Evolutionary conservation across 2,329 filamentous ascomycete species (phyloP), one percentile per base, ranked within the genome.

Genomic region (Colletotrichum viniferum): DNA sequence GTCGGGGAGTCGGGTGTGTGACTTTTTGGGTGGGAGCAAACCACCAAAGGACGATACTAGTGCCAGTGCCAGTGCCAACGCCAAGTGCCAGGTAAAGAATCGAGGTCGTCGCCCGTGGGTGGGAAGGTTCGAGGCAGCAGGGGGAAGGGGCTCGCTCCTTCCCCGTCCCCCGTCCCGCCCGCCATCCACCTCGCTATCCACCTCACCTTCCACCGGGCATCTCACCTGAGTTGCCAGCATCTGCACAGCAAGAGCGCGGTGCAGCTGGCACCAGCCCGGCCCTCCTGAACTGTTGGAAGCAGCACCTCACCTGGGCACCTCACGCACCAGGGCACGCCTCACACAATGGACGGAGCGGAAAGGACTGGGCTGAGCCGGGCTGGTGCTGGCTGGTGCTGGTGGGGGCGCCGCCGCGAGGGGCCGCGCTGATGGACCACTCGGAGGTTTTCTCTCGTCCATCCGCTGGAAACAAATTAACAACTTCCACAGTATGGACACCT

Each of bases 1-100:
- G 61, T 72, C 55, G 69, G 69, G 62, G 69, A 75, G 73, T 63
- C 38, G 72, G 62, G 38, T 58, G 68, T 74, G 56, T 55, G 55
- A 58, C 63, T 67, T 75, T 69, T 52, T 26, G 65, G 43, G 62
- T 32, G 30, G 52, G 34, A 30, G 38, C 36, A 21, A 34, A 26
- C n/a, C 43, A 21, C n/a, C 43, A 48, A 21, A 48, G n/a, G 43
- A 48, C 43, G 43, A 10, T 48, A n/a, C 43, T 48, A n/a, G 38
- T 48, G 38, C 43, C 43, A 21, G 10, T 36, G 34, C 38, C 18
- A 48, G 38, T n/a, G 38, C 38, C 38, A 48, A 18, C 13, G 43
- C 43, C 43, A 12, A 48, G 38, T 21, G 43, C 43, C 43, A 12
- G 43, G 43, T 21, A 48, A 48, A 48, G 38, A 18, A 34, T 34